These are phyloP conservation scores for Globisporangium recalcitrans DNA, from an alignment of 352 stramenopile species.

Conservation along the genomic window DNA sequence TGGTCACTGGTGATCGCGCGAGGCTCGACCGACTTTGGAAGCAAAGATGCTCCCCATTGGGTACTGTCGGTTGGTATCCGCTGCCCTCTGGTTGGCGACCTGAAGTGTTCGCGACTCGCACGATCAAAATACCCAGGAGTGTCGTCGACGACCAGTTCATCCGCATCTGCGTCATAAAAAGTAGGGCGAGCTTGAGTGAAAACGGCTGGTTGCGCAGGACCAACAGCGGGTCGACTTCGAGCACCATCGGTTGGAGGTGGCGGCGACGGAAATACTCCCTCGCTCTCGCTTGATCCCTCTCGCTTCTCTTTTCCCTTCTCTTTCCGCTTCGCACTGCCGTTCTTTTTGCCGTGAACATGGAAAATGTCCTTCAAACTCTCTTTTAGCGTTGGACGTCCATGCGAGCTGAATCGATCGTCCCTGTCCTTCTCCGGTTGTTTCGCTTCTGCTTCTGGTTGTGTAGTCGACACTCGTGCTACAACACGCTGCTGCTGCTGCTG, in stretches of 20 bases:
- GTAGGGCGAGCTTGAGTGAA: constrained; percentile 14
- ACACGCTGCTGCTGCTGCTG: not conserved
- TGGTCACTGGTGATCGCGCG: constrained; percentile 22
- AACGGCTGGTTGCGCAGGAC: not conserved
- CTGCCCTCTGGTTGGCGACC: constrained; percentile 19
- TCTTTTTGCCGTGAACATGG: constrained; percentile 15
- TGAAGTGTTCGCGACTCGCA: constrained; percentile 6
- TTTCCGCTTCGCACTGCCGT: constrained; percentile 2
- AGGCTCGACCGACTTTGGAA: constrained; percentile 13
- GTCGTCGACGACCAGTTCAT: constrained; percentile 57
- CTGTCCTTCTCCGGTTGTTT: not conserved
- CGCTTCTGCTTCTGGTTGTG: not conserved
- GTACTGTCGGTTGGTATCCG: constrained; percentile 17
- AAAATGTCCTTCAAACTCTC: constrained; percentile 37
- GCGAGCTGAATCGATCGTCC: not conserved
- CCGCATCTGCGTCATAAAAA: constrained; percentile 44
- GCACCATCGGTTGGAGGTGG: not conserved
- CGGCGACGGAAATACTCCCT: not conserved
- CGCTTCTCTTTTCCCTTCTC: constrained; percentile 16
- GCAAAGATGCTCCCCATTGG: constrained; percentile 15
- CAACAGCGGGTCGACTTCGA: not conserved
- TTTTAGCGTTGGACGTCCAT: constrained; percentile 24
- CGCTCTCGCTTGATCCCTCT: constrained; percentile 10
- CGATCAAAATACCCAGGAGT: constrained; percentile 53
- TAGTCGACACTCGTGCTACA: not conserved